These are phyloP conservation scores for Echites panduratus DNA, from an alignment of 257 asterid genomes.

Conservation along the genomic window DNA sequence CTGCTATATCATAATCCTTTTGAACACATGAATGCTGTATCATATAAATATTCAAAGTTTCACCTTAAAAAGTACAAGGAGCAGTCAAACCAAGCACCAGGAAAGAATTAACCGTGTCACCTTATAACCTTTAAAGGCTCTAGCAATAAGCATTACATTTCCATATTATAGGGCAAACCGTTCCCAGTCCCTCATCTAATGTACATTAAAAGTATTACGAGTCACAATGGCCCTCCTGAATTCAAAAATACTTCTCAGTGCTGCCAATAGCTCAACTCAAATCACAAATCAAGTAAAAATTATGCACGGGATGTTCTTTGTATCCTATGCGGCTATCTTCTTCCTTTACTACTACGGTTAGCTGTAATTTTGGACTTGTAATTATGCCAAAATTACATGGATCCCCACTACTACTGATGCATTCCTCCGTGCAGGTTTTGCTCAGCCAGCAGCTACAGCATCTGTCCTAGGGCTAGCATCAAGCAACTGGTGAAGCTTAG, in stretches of 20 bases:
- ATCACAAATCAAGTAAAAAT: constrained; percentile 19
- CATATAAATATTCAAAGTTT: no score
- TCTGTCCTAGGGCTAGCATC: constrained; percentile 60
- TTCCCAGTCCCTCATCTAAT: neutral
- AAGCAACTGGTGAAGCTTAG: constrained; percentile 83
- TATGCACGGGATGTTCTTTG: constrained; percentile 21
- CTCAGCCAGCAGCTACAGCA: constrained; percentile 87
- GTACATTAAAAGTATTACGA: constrained; percentile 18
- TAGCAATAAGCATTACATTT: neutral
- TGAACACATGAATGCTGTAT: no score
- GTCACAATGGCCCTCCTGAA: constrained; percentile 31
- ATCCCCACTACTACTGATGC: constrained; percentile 13
- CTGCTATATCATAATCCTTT: no score
- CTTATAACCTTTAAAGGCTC: neutral
- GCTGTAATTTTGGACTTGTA: constrained; percentile 57
- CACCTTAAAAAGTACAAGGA: no score
- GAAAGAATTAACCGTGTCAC: no score
- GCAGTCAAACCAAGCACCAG: neutral
- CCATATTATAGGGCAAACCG: neutral
- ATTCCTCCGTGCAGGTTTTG: neutral
- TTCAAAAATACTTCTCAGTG: constrained; percentile 54
- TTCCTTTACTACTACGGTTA: constrained; percentile 52
- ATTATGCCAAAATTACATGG: constrained; percentile 64
- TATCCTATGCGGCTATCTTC: constrained; percentile 21
- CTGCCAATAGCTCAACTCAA: constrained; percentile 35